Evolutionary conservation across 139 green algal species (phyloP), one percentile per base, ranked within the genome.

Genomic region (Parachlorella kessleri): DNA sequence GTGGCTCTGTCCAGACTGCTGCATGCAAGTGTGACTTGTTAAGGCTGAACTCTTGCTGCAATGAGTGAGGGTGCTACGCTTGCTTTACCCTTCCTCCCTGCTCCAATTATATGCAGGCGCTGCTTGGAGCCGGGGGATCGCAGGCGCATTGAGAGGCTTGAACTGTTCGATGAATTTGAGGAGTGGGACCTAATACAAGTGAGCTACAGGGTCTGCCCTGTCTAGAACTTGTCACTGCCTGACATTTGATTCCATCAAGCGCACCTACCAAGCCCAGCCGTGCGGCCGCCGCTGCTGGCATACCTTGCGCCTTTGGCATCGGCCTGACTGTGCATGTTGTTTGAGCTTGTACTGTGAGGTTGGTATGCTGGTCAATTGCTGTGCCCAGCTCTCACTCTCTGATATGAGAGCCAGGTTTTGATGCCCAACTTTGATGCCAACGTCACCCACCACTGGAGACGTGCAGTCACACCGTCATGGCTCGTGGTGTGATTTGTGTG

Each of bases 161-260:
- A 92, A 40, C 85, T 91, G 1, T 95, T 99, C 80, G 95, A 99
- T 67, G 95, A 99, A 84, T 92, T 98, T 83, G 95, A 99, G 81
- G 95, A 99, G 84, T 99, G 95, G 95, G 88, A 96, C 79, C 86
- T 99, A 73, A 95, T 98, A 10, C 94, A 98, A 91, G 93, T 93
- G 64, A 2, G 84, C 26, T 18, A 24, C 59, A 24, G 42, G 24
- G 10, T 32, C 35, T 81, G n/a, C 55, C 8, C 33, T 66, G 18
- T 68, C 41, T 63, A 4, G 36, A 67, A 14, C 23, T 53, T 4
- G 54, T 35, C 30, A 55, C 18, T 69, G 26, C 2, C 41, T 32
- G 37, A 28, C 36, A 37, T 35, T 28, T 54, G 66, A 5, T 18
- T 23, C 55, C 5, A 26, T 23, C 55, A 66, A 35, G 4, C 55